Evolutionary conservation across 2,329 filamentous ascomycete species (phyloP).

Genomic region (Aspergillus piperis): DNA sequence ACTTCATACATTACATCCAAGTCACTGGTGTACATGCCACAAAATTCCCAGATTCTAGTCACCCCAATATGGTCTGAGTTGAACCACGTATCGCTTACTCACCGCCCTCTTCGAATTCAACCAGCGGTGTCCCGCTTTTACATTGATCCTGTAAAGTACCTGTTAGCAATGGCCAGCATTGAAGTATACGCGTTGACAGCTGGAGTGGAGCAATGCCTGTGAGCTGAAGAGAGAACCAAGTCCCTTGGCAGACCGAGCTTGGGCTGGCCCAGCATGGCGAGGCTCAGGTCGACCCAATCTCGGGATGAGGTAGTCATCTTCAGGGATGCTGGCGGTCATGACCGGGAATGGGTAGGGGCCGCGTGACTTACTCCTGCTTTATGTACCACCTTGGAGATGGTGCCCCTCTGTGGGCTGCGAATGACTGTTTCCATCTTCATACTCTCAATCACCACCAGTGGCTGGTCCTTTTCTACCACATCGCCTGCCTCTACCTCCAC

Average conservation of each 20-base stretch:
- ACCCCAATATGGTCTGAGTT: background rate
- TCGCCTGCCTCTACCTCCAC: slow-evolving; percentile 86
- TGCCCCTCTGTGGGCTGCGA: slow-evolving; percentile 70
- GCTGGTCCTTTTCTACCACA: slow-evolving; percentile 78
- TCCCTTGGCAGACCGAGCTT: slow-evolving; percentile 1
- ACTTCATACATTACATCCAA: background rate
- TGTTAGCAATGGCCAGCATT: slow-evolving; percentile 24
- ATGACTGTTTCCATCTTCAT: slow-evolving; percentile 93
- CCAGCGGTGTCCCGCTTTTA: slow-evolving; percentile 72
- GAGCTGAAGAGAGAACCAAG: background rate
- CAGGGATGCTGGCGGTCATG: slow-evolving; percentile 9
- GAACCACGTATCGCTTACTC: slow-evolving; percentile 6
- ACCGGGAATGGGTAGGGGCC: slow-evolving; percentile 1
- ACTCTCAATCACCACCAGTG: slow-evolving; percentile 85
- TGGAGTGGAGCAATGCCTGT: slow-evolving; percentile 10
- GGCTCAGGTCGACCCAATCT: background rate
- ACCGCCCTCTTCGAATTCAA: slow-evolving; percentile 62
- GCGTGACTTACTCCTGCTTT: slow-evolving; percentile 66
- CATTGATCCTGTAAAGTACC: slow-evolving; percentile 65
- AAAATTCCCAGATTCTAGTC: background rate
- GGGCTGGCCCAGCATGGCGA: slow-evolving; percentile 5
- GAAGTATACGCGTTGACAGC: background rate
- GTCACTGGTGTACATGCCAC: background rate
- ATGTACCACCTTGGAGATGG: slow-evolving; percentile 72
- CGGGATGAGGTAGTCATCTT: background rate